Percentiles rank a stretch among this genome's conserved stretches.
These are phyloP conservation scores for Monsonia emarginata DNA, from an alignment of 441 rosid species.

Conservation along the genomic window DNA sequence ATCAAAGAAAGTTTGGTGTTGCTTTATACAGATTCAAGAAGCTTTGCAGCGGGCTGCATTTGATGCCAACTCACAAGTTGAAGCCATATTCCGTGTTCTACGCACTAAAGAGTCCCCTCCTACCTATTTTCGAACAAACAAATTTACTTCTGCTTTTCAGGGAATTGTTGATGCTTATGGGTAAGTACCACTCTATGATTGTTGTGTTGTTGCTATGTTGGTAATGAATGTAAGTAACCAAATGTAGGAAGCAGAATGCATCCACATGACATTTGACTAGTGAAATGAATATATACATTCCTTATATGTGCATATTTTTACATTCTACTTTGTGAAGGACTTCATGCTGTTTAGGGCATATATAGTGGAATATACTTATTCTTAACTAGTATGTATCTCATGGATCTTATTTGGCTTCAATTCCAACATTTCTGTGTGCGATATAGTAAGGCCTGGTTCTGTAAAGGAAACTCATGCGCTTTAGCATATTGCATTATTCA, in stretches of 20 bases:
- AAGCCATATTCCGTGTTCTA: constrained; percentile 53
- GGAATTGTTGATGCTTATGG: constrained; percentile 81
- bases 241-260: not conserved
- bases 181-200: constrained; percentile 28
- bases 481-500: not conserved
- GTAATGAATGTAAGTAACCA: not conserved
- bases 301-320: not conserved
- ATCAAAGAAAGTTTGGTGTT: not conserved
- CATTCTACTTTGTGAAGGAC: not conserved
- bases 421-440: not conserved
- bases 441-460: not conserved
- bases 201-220: not conserved
- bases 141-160: constrained; percentile 65
- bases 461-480: not conserved
- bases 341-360: not conserved
- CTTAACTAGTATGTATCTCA: not conserved
- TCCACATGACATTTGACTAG: not conserved
- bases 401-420: not conserved
- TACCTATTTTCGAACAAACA: constrained; percentile 59
- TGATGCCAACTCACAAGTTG: constrained; percentile 67
- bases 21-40: constrained; percentile 50
- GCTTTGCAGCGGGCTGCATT: constrained; percentile 54
- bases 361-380: not conserved
- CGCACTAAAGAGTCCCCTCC: constrained; percentile 62
- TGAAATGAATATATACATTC: not conserved